A percentile compares a stretch with the other conserved stretches of the same genome.
phyloP scores from a whole-genome alignment of 106 monocot genomes.

The Allium fistulosum region DNA sequence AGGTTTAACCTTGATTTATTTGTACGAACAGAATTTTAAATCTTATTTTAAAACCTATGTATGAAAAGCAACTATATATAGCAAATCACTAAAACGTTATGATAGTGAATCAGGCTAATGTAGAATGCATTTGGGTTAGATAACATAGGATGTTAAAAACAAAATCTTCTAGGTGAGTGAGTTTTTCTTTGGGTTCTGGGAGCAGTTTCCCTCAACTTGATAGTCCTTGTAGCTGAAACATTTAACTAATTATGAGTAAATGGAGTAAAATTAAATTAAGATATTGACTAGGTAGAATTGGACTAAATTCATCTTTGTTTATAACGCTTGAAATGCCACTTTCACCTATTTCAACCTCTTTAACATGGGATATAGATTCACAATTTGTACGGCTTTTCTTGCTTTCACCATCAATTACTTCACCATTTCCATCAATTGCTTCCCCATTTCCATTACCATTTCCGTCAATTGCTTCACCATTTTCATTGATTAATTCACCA shows the following conservation, averaged over 20 bases:
- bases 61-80: no score
- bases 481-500: conserved; percentile 54
- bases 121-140: not conserved
- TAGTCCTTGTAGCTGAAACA: conserved; percentile 17
- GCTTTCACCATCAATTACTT: no score
- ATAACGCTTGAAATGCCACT: no score
- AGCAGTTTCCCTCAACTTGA: conserved; percentile 16
- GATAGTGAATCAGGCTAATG: not conserved
- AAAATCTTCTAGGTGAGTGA: conserved; percentile 30
- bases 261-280: not conserved
- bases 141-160: not conserved
- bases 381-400: no score
- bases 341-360: no score
- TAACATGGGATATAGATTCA: no score
- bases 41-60: no score
- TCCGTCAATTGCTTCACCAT: no score
- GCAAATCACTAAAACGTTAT: no score
- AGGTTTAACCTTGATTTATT: no score
- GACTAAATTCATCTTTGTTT: no score
- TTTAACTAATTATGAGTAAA: not conserved
- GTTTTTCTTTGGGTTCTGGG: conserved; percentile 7
- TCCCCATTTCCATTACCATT: conserved; percentile 15
- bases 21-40: no score
- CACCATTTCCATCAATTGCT: conserved; percentile 40
- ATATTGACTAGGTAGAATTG: not conserved